Percentiles rank a stretch among this genome's conserved stretches.
phyloP scores from a whole-genome alignment of 2,329 filamentous ascomycete genomes.

The Parastagonospora avenae region DNA sequence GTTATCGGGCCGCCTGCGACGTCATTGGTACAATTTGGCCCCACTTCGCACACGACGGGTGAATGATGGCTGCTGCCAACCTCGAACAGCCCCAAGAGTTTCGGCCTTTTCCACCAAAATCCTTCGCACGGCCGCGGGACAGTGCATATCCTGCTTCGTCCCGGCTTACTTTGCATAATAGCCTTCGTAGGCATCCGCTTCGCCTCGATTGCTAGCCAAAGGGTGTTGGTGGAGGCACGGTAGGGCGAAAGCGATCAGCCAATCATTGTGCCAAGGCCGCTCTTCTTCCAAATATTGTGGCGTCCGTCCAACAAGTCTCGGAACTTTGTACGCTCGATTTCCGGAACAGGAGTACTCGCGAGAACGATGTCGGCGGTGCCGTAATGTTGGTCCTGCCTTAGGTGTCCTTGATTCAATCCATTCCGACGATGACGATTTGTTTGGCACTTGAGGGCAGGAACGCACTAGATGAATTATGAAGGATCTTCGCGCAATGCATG shows the following conservation, averaged over 20 bases:
- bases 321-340: neutral
- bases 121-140: slow-evolving; percentile 19
- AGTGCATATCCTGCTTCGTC: slow-evolving; percentile 20
- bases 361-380: slow-evolving; percentile 15
- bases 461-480: too few relatives aligned
- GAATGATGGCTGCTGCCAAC: slow-evolving; percentile 8
- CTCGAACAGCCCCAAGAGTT: slow-evolving; percentile 6
- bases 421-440: neutral
- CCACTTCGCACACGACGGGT: slow-evolving; percentile 14
- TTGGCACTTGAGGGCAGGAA: neutral
- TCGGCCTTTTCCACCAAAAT: slow-evolving; percentile 13
- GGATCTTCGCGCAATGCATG: too few relatives aligned
- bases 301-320: slow-evolving; percentile 12
- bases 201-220: slow-evolving; percentile 10
- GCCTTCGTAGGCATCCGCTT: slow-evolving; percentile 11
- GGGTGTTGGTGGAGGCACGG: slow-evolving; percentile 1
- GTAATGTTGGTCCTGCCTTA: slow-evolving; percentile 4
- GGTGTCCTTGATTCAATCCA: neutral
- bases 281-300: slow-evolving; percentile 7
- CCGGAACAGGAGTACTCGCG: slow-evolving; percentile 3
- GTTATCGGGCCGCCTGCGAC: slow-evolving; percentile 26
- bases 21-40: slow-evolving; percentile 24
- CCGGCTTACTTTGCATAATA: slow-evolving; percentile 3
- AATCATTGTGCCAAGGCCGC: slow-evolving; percentile 7
- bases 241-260: slow-evolving; percentile 9